These are phyloP conservation scores for Lophiotrema nucula DNA, from an alignment of 495 filamentous ascomycete species.

Conservation along the genomic window DNA sequence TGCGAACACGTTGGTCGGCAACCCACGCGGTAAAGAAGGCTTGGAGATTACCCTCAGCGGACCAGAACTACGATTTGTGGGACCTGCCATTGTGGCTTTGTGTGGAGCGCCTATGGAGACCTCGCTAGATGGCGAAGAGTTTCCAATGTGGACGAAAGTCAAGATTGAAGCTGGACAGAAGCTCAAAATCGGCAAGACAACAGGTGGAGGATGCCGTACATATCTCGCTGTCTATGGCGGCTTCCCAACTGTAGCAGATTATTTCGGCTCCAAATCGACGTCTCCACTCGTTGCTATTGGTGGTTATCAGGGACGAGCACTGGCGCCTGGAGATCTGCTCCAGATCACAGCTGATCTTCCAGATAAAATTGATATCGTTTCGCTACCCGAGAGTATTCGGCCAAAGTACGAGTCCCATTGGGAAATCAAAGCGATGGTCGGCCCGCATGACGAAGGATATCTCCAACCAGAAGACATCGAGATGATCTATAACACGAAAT, in stretches of 20 bases:
- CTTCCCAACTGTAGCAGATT: constrained; percentile 53
- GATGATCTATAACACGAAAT: constrained; percentile 56
- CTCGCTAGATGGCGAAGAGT: constrained; percentile 47
- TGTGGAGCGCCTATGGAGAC: constrained; percentile 54
- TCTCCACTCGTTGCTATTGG: constrained; percentile 56
- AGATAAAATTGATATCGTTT: constrained; percentile 32
- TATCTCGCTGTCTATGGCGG: constrained; percentile 62
- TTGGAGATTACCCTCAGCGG: constrained; percentile 61
- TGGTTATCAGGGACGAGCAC: constrained; percentile 57
- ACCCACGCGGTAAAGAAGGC: constrained; percentile 50
- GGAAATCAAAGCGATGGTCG: constrained; percentile 55
- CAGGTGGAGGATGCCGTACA: constrained; percentile 51
- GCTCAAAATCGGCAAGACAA: constrained; percentile 55
- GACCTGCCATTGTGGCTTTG: constrained; percentile 50
- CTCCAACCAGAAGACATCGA: constrained; percentile 52
- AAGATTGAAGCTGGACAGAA: constrained; percentile 51
- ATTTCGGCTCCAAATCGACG: constrained; percentile 60
- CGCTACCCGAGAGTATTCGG: constrained; percentile 44
- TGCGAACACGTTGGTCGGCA: constrained; percentile 60
- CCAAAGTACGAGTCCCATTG: constrained; percentile 46
- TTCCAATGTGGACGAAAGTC: constrained; percentile 56
- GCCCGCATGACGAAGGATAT: constrained; percentile 58
- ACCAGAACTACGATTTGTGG: constrained; percentile 56
- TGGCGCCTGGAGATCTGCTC: constrained; percentile 55
- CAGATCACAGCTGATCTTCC: constrained; percentile 40